phyloP scores from a whole-genome alignment of 805 yeast species.

The Tanozyma kutaoensis region DNA sequence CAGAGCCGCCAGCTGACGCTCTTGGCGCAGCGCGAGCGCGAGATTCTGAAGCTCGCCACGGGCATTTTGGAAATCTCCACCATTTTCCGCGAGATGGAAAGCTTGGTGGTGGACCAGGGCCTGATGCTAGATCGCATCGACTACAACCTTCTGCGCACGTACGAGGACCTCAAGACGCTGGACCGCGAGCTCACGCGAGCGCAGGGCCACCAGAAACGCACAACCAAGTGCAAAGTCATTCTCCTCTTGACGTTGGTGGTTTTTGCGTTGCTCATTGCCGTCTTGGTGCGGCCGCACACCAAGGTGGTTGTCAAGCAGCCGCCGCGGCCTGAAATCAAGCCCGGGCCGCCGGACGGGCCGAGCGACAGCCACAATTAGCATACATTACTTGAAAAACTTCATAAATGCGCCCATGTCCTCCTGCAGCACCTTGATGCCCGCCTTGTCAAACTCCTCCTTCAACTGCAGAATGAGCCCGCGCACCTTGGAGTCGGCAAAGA shows the following conservation, averaged over 20 bases:
- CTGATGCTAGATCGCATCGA: constrained; percentile 88
- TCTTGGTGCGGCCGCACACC: constrained; percentile 51
- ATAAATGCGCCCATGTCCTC: constrained; percentile 19
- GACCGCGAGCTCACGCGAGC: constrained; percentile 70
- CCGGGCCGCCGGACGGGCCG: too few relatives aligned
- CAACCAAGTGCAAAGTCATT: constrained; percentile 84
- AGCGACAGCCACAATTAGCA: neutral
- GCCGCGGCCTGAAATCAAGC: too few relatives aligned
- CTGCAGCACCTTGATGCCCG: constrained; percentile 16
- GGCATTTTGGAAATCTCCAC: constrained; percentile 90
- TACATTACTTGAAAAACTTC: constrained; percentile 8
- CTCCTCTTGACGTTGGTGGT: constrained; percentile 61
- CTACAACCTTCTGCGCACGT: constrained; percentile 77
- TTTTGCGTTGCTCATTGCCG: constrained; percentile 53
- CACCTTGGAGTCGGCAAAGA: constrained; percentile 23
- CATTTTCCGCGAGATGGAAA: constrained; percentile 87
- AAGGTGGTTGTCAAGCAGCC: constrained; percentile 11
- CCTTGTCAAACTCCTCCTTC: constrained; percentile 16
- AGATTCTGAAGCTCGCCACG: constrained; percentile 81
- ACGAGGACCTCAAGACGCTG: constrained; percentile 60
- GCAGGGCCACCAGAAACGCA: constrained; percentile 68
- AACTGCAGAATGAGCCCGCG: constrained; percentile 14
- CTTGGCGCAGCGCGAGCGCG: constrained; percentile 71
- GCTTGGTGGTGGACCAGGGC: constrained; percentile 89
- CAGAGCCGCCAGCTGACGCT: constrained; percentile 11